phyloP scores from a whole-genome alignment of 2,329 filamentous ascomycete species.

The Aspergillus hiratsukae region DNA sequence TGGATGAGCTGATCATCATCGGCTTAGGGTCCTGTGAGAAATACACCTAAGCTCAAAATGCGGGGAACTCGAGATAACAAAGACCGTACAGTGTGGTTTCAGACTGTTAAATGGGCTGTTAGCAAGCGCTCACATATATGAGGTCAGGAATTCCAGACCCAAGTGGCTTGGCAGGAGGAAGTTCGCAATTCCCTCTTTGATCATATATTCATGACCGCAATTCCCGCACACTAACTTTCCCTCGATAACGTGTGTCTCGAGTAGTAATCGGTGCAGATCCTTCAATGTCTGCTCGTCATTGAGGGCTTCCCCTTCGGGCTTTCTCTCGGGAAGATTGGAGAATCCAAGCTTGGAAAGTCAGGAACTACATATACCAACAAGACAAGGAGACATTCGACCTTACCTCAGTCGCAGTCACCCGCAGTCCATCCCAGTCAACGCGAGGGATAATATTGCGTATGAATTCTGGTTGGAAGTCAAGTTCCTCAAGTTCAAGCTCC shows the following conservation, averaged over 20 bases:
- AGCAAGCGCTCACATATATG: not conserved
- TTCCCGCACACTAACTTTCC: constrained; percentile 86
- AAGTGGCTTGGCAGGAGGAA: constrained; percentile 91
- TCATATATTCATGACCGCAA: constrained; percentile 89
- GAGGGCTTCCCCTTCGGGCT: constrained; percentile 60
- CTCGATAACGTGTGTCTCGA: constrained; percentile 86
- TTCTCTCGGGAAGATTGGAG: constrained; percentile 62
- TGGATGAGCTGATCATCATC: not conserved
- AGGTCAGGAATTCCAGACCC: constrained; percentile 37
- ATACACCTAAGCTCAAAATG: not conserved
- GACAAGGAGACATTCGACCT: constrained; percentile 1
- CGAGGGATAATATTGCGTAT: constrained; percentile 80
- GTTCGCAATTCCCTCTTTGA: constrained; percentile 95
- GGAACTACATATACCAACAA: not conserved
- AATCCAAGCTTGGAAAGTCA: constrained; percentile 65
- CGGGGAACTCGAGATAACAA: not conserved
- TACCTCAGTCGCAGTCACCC: constrained; percentile 66
- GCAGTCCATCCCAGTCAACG: constrained; percentile 81
- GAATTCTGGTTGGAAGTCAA: constrained; percentile 76
- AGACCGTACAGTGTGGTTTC: not conserved
- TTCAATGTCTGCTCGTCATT: constrained; percentile 65
- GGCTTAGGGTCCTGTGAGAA: not conserved
- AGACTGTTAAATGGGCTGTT: constrained; percentile 2
- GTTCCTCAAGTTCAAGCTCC: constrained; percentile 78
- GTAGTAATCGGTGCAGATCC: constrained; percentile 74